Evolutionary conservation across 352 stramenopile species (phyloP).

Genomic region (Aphanomyces stellatus): DNA sequence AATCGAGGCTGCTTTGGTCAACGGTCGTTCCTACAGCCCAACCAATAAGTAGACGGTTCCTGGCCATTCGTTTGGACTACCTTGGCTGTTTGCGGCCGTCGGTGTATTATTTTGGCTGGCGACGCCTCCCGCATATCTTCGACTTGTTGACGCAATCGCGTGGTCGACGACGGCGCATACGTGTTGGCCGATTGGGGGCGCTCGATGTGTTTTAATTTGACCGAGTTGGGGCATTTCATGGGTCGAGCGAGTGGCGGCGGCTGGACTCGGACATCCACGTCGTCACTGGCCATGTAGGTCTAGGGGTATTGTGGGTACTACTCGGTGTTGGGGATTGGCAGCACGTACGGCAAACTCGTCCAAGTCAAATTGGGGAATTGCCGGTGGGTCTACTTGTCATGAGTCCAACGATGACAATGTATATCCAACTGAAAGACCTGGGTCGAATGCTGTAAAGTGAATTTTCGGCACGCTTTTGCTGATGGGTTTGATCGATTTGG

Average conservation of each 20-base stretch:
- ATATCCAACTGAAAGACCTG: not conserved
- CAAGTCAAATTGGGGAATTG: conserved; percentile 8
- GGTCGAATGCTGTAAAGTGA: not conserved
- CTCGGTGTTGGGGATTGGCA: no score
- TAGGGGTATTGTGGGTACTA: no score
- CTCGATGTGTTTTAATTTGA: no score
- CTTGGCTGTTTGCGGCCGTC: conserved; percentile 9
- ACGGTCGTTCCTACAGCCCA: not conserved
- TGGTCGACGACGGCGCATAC: not conserved
- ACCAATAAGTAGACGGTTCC: no score
- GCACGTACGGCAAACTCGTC: not conserved
- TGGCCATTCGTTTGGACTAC: not conserved
- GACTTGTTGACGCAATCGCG: not conserved
- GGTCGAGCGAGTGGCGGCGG: no score
- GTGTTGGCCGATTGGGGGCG: conserved; percentile 3
- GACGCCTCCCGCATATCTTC: not conserved
- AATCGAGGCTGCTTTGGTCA: not conserved
- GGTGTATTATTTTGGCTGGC: no score
- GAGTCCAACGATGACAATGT: not conserved
- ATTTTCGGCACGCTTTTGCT: not conserved
- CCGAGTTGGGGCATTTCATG: no score
- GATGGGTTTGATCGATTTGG: conserved; percentile 3
- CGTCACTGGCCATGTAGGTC: no score
- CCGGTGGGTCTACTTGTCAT: not conserved
- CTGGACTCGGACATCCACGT: no score